phyloP scores from a whole-genome alignment of 2,329 filamentous ascomycete species.

The Fusarium mundagurra region DNA sequence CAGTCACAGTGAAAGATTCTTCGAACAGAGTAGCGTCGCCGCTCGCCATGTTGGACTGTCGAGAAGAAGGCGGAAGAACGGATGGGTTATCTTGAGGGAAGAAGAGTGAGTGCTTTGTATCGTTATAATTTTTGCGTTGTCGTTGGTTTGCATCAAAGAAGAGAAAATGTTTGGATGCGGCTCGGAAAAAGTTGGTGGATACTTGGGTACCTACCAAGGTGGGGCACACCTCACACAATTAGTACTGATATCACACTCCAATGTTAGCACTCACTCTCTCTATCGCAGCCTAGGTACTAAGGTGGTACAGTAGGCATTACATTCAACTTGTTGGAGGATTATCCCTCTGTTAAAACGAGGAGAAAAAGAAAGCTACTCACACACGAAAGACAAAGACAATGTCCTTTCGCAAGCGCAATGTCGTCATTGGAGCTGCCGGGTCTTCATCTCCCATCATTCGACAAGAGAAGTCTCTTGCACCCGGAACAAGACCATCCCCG shows the following conservation, averaged over 20 bases:
- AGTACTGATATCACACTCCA: background rate
- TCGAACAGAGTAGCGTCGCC: conserved; percentile 94
- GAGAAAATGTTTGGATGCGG: conserved; percentile 39
- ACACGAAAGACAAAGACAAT: conserved; percentile 47
- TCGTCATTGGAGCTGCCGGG: conserved; percentile 55
- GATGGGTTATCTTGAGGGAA: background rate
- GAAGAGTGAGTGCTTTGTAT: background rate
- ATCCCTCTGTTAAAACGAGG: background rate
- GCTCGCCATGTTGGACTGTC: conserved; percentile 46
- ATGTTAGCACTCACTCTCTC: no score
- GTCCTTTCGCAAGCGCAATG: conserved; percentile 68
- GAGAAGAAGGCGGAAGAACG: background rate
- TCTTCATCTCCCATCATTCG: conserved; percentile 31
- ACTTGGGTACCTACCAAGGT: conserved; percentile 11
- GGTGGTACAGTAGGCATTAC: background rate
- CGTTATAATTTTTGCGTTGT: conserved; percentile 5
- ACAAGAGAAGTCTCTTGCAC: conserved; percentile 51
- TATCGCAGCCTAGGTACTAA: background rate
- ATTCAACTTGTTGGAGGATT: background rate
- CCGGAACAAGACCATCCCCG: conserved; percentile 81
- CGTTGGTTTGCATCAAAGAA: conserved; percentile 12
- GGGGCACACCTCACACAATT: conserved; percentile 34
- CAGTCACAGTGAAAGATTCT: conserved; percentile 85
- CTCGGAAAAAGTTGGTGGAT: conserved; percentile 37
- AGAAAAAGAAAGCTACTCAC: background rate